A percentile compares a stretch with the other conserved stretches of the same genome.
These are phyloP conservation scores for Myxozyma mucilagina DNA, from an alignment of 805 yeast species.

Conservation along the genomic window DNA sequence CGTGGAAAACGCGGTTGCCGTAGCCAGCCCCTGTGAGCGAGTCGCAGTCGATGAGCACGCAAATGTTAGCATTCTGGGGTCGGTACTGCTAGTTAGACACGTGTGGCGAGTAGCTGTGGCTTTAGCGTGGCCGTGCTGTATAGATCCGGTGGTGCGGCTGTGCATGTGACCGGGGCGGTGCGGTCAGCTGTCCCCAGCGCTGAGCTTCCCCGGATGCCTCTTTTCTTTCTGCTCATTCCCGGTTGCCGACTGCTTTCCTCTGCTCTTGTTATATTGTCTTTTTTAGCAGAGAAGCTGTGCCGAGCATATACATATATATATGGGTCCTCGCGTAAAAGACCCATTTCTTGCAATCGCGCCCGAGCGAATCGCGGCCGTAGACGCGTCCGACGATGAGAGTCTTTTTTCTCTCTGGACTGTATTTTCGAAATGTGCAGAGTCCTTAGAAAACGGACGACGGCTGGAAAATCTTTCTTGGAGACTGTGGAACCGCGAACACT, in stretches of 20 bases:
- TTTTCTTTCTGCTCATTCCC: not conserved
- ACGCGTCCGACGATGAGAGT: conserved; percentile 35
- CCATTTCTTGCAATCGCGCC: conserved; percentile 32
- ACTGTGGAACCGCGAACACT: conserved; percentile 40
- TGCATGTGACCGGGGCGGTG: conserved; percentile 14
- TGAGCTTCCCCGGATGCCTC: not conserved
- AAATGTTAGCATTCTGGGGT: too few relatives aligned
- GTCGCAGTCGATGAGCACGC: too few relatives aligned
- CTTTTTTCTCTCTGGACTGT: conserved; percentile 40
- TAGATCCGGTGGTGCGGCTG: not conserved
- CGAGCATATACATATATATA: not conserved
- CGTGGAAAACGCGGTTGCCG: too few relatives aligned
- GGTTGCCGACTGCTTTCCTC: not conserved
- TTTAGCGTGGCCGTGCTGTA: too few relatives aligned
- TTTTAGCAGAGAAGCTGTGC: not conserved
- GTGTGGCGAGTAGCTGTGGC: too few relatives aligned
- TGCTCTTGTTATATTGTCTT: not conserved
- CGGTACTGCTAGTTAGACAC: too few relatives aligned
- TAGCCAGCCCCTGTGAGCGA: too few relatives aligned
- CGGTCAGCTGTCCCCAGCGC: conserved; percentile 11
- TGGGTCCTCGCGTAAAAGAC: conserved; percentile 21
- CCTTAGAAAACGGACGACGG: conserved; percentile 42
- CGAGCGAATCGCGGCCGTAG: conserved; percentile 30
- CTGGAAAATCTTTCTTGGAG: conserved; percentile 45
- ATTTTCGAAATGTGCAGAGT: conserved; percentile 42